A percentile compares a stretch with the other conserved stretches of the same genome.
Evolutionary conservation across 2,329 filamentous ascomycete species (phyloP).

Genomic region (Pestalotiopsis sp.): DNA sequence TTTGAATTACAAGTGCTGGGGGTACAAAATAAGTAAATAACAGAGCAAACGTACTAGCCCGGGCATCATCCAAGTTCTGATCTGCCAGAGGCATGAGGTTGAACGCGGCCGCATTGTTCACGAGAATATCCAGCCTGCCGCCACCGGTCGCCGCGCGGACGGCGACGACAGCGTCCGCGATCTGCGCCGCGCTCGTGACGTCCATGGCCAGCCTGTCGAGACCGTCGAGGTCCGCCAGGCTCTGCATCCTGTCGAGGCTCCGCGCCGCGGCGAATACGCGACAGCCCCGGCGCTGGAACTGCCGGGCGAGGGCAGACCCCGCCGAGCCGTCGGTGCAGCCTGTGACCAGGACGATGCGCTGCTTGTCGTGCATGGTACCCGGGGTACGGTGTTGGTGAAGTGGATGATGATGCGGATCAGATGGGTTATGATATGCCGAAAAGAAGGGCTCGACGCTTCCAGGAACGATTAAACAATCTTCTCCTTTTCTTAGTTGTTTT

Average conservation of each 20-base stretch:
- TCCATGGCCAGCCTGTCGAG: slow-evolving; percentile 31
- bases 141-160: slow-evolving; percentile 19
- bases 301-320: slow-evolving; percentile 33
- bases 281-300: slow-evolving; percentile 31
- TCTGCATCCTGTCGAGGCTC: slow-evolving; percentile 25
- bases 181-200: slow-evolving; percentile 29
- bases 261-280: slow-evolving; percentile 35
- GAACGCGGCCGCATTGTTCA: slow-evolving; percentile 31
- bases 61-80: slow-evolving; percentile 19
- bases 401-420: not conserved
- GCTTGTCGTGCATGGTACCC: slow-evolving; percentile 18
- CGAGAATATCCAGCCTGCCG: slow-evolving; percentile 25
- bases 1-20: not conserved
- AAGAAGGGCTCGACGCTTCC: not conserved
- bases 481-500: not conserved
- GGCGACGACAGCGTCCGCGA: slow-evolving; percentile 20
- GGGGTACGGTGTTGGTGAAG: not conserved
- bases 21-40: not conserved
- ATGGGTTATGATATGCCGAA: not conserved
- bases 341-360: slow-evolving; percentile 29
- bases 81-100: slow-evolving; percentile 27
- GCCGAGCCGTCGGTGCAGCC: slow-evolving; percentile 36
- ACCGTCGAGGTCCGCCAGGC: slow-evolving; percentile 23
- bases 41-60: slow-evolving; percentile 8
- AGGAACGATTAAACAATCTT: not conserved